These are phyloP conservation scores for Cyclostephanos invisitatus DNA, from an alignment of 108 stramenopile species.

Conservation along the genomic window DNA sequence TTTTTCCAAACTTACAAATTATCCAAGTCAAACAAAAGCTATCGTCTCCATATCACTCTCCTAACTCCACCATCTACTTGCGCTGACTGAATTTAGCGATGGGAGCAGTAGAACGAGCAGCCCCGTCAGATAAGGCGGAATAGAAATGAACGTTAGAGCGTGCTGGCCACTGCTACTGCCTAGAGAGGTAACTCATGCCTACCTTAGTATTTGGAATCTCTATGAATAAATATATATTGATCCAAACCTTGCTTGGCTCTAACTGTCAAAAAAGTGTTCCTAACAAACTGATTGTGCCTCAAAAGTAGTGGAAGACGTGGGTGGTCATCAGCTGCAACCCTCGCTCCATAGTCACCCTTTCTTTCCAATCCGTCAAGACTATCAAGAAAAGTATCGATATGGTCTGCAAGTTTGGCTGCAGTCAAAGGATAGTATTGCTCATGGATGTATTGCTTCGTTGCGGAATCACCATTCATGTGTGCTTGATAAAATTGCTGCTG, in stretches of 20 bases:
- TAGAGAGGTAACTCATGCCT: too few species aligned
- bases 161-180: too few species aligned
- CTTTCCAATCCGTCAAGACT: conserved; percentile 39
- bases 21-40: too few species aligned
- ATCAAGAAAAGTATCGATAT: conserved; percentile 46
- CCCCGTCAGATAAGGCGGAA: too few species aligned
- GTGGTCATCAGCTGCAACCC: conserved; percentile 42
- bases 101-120: too few species aligned
- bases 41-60: too few species aligned
- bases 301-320: conserved; percentile 30
- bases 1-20: too few species aligned
- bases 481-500: conserved; percentile 51
- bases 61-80: too few species aligned
- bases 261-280: conserved; percentile 19
- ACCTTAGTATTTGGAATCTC: neutral
- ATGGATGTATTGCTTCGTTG: conserved; percentile 52
- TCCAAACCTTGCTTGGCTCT: conserved; percentile 11
- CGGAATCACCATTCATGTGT: conserved; percentile 50
- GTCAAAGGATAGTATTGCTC: conserved; percentile 51
- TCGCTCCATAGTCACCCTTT: conserved; percentile 31
- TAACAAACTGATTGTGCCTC: conserved; percentile 25
- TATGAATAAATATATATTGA: conserved; percentile 1
- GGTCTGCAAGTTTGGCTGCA: conserved; percentile 27
- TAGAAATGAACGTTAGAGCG: too few species aligned
- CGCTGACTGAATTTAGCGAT: too few species aligned